Percentiles rank a stretch among this genome's conserved stretches.
Conservation (phyloP, 345 rosid species). For the Eucalyptus curtisii region DNA sequence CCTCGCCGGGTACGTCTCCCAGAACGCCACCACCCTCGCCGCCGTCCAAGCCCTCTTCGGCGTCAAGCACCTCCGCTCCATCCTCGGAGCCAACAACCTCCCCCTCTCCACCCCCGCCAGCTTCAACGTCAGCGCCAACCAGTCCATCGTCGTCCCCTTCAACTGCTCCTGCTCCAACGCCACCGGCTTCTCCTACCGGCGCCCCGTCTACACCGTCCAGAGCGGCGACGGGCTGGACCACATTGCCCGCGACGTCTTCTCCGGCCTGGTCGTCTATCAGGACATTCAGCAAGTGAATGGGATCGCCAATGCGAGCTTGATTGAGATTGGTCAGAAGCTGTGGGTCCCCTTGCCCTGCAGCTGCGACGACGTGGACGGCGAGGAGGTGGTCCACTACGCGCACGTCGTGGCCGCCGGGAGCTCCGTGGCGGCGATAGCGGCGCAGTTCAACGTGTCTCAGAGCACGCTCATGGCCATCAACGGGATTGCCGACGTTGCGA, state of each 20-base stretch:
- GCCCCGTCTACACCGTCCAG: conserved; percentile 30
- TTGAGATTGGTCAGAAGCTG: conserved; percentile 14
- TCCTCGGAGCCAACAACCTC: conserved; percentile 42
- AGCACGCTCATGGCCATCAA: conserved; percentile 18
- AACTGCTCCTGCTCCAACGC: conserved; percentile 37
- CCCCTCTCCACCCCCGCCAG: conserved; percentile 6
- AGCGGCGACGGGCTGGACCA: conserved; percentile 9
- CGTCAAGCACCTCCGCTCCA: conserved; percentile 12
- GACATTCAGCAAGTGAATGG: conserved; percentile 16
- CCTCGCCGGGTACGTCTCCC: conserved; percentile 33
- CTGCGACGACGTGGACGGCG: conserved; percentile 30
- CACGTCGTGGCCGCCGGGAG: conserved; percentile 32
- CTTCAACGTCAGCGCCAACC: not conserved
- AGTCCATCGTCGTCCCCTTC: conserved; percentile 17
- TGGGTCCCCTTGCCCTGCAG: conserved; percentile 55
- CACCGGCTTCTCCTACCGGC: conserved; percentile 32
- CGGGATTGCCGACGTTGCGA: conserved; percentile 9
- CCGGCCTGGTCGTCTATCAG: not conserved
- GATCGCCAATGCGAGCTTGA: not conserved
- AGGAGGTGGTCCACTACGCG: conserved; percentile 38
- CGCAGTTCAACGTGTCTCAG: conserved; percentile 17
- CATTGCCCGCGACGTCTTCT: conserved; percentile 20
- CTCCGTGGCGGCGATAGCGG: conserved; percentile 23
- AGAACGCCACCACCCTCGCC: conserved; percentile 28
- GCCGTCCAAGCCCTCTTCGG: conserved; percentile 29